Percentiles rank a stretch among this genome's conserved stretches.
Conservation (phyloP, 192 early-diverging fungal species). For the Coemansia sp. region DNA sequence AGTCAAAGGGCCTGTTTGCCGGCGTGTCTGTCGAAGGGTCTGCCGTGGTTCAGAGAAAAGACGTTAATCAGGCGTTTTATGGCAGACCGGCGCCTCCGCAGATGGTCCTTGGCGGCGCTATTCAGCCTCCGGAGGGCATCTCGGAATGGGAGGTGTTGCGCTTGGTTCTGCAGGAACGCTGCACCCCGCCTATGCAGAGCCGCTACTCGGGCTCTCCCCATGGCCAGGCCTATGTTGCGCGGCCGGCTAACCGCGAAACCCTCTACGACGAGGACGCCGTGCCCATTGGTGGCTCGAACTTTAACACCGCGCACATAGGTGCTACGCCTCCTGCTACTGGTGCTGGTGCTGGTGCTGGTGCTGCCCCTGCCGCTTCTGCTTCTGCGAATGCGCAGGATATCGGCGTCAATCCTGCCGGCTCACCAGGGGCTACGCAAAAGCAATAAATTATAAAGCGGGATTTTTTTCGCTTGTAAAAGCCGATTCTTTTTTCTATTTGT, state of each 20-base stretch:
- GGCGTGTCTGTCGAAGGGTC: constrained; percentile 90
- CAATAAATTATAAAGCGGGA: too few relatives aligned
- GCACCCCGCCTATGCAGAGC: constrained; percentile 42
- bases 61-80: constrained; percentile 85
- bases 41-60: constrained; percentile 74
- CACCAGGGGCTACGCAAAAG: too few relatives aligned
- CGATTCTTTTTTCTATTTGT: too few relatives aligned
- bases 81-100: constrained; percentile 74
- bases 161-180: constrained; percentile 43
- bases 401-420: background rate
- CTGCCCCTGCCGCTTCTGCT: background rate
- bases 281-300: background rate
- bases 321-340: background rate
- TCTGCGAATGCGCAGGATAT: constrained; percentile 4
- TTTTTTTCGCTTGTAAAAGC: too few relatives aligned
- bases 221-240: constrained; percentile 5
- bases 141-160: constrained; percentile 48
- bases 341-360: too few relatives aligned
- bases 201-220: constrained; percentile 6
- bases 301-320: background rate
- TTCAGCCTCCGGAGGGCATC: constrained; percentile 62
- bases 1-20: constrained; percentile 90
- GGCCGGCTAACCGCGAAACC: constrained; percentile 21
- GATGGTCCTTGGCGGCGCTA: constrained; percentile 71
- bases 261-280: constrained; percentile 43